Base-by-base conservation (phyloP, 345 rosid genomes). In the Iberis pinnata region DNA sequence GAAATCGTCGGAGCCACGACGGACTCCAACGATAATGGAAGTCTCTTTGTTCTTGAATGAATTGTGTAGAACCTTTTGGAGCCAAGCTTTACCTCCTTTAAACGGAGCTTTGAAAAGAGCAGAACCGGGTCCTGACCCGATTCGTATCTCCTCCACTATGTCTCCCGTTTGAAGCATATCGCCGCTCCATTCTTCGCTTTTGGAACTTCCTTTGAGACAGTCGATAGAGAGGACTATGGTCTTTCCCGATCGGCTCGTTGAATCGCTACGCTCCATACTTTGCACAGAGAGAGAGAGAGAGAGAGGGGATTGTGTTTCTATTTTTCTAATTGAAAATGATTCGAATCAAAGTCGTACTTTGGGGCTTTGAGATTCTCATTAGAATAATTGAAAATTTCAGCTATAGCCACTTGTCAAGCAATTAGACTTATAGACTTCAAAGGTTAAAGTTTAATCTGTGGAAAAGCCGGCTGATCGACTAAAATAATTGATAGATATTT, bases 151-250 rank as follows among this genome's bases (percentile, higher is more conserved):
- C 56, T 87, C 98, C 0, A 92, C 98, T 68, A 92, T 81, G 60
- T 92, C 98, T n/a, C 96, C 98, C 0, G 96, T 87, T 54, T 92
- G 96, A 43, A 87, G 88, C 89, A 83, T 83, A 66, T 87, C 98
- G n/a, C 79, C 81, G 50, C 92, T 78, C 98, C 98, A 87, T 64
- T 90, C 98, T 17, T 84, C 96, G 59, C 88, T 92, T 62, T 75
- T 92, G 13, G 93, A 84, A 61, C 81, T 81, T 35, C 98, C 96
- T 64, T 81, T 87, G 0, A 92, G 78, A 48, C 96, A 87, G 12
- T 87, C 98, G 70, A 92, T 81, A 10, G 98, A 83, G 50, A 85
- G 81, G 8, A 85, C 87, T 2, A 40, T 11, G 18, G 59, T 13
- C 33, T 81, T 73, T 41, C 72, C 76, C 7, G 61, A 56, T 47